Base-by-base conservation (phyloP, 257 asterid genomes). In the Mentha longifolia region DNA sequence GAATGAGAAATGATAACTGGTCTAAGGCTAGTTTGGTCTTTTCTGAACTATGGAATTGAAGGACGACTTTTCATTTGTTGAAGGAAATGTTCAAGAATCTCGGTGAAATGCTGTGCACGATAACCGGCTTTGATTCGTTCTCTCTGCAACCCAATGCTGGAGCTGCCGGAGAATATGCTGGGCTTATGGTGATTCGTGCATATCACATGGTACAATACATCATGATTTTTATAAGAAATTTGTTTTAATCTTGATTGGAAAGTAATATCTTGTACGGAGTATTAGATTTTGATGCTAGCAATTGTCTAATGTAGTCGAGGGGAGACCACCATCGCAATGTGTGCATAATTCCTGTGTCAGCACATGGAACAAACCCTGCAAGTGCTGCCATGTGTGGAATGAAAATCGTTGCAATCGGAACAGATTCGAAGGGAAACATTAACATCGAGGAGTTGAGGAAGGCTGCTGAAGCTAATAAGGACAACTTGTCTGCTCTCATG, bases 351-450 rank as follows among this genome's bases (percentile, higher is more conserved):
- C 98, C 97, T 8, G 97, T 91, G 72, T 94, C 98, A 28, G 98
- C 98, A 35, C 98, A 94, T 42, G 98, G 98, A 80, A 94, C 98
- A 39, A 91, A 94, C 83, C 98, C 98, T 33, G 98, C 98, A 59
- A 91, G 96, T 79, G 97, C 97, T 13, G 96, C 97, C 28, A 94
- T 91, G 97, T 94, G 98, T 71, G 98, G 98, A 52, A 94, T 94
- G 97, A 89, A 91, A 79, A 94, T 94, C 46, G 97, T 94, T 66
- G 82, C 98, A 15, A 89, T 94, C 65, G 98, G 98, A 63, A 91
- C 97, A 22, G 98, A 94, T 89, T 87, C 97, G 22, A 91, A 94
- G 78, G 98, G 98, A 65, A 94, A 94, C 82, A 94, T 94, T 71
- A 94, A 94, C 78, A 86, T 94, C 68, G 96, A 84, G 79, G 97